Percentiles rank a stretch among this genome's conserved stretches.
These are phyloP conservation scores for Verbascum thapsus DNA, from an alignment of 257 asterid genomes.

Conservation along the genomic window DNA sequence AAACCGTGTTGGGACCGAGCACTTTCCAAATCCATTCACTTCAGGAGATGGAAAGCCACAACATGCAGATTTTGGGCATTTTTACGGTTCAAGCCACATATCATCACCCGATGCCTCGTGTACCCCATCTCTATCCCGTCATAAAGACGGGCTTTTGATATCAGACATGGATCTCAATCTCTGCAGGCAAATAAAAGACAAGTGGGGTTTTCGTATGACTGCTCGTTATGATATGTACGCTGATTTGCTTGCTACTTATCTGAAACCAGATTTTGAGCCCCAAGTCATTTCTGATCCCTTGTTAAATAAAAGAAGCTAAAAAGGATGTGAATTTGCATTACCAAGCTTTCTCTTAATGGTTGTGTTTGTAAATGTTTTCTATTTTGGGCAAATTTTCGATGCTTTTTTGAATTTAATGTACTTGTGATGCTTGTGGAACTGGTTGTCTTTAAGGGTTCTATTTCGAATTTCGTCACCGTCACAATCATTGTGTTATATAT, in stretches of 20 bases:
- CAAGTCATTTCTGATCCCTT: conserved; percentile 80
- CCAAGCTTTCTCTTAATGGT: not conserved
- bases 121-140: conserved; percentile 69
- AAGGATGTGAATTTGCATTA: conserved; percentile 4
- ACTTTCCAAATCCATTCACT: conserved; percentile 85
- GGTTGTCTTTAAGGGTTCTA: too few species aligned
- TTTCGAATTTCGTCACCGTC: too few species aligned
- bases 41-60: conserved; percentile 96
- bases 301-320: conserved; percentile 35
- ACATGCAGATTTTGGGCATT: conserved; percentile 88
- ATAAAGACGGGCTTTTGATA: conserved; percentile 68
- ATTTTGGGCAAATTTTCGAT: not conserved
- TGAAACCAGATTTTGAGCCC: conserved; percentile 84
- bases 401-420: not conserved
- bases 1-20: conserved; percentile 90
- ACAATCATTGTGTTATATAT: too few species aligned
- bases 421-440: too few species aligned
- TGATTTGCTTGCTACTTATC: conserved; percentile 61
- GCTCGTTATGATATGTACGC: conserved; percentile 80
- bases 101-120: conserved; percentile 95
- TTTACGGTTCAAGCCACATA: conserved; percentile 88
- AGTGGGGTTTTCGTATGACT: conserved; percentile 98
- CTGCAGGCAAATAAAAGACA: conserved; percentile 87
- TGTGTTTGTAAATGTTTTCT: conserved; percentile 28
- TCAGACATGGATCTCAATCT: conserved; percentile 89